Conservation (phyloP, 1,139 yeast genomes). For the Taphrina populina region DNA sequence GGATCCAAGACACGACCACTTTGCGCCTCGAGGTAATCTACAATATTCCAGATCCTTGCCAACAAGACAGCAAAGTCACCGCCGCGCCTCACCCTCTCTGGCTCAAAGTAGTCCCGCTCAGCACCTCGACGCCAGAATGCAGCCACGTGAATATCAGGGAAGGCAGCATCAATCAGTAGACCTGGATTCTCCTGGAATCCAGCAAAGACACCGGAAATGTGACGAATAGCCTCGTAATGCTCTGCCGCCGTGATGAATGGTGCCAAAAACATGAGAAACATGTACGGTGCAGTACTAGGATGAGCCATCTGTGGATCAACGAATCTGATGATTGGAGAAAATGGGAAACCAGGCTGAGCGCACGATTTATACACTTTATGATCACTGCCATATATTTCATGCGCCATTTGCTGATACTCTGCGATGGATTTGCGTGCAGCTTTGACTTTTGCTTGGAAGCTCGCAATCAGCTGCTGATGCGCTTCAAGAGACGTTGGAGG, state of each 20-base stretch:
- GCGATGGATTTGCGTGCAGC: conserved; percentile 6
- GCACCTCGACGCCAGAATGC: conserved; percentile 13
- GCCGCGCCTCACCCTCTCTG: conserved; percentile 7
- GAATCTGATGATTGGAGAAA: conserved; percentile 16
- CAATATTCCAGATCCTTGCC: conserved; percentile 10
- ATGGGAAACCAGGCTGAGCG: conserved; percentile 15
- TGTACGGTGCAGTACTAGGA: conserved; percentile 16
- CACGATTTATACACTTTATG: conserved; percentile 13
- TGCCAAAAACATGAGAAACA: conserved; percentile 20
- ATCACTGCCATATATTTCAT: conserved; percentile 1
- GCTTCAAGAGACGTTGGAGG: conserved; percentile 8
- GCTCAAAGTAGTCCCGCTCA: conserved; percentile 16
- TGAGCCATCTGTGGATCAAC: conserved; percentile 12
- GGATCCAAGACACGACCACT: conserved; percentile 1
- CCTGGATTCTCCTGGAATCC: conserved; percentile 24
- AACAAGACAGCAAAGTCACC: conserved; percentile 7
- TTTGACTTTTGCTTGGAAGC: neutral
- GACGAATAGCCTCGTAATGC: conserved; percentile 4
- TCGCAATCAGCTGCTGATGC: neutral
- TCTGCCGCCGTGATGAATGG: conserved; percentile 17
- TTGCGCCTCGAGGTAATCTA: conserved; percentile 1
- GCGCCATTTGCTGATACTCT: conserved; percentile 7
- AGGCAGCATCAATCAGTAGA: conserved; percentile 14
- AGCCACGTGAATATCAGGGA: conserved; percentile 26
- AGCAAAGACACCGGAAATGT: conserved; percentile 14